Base-by-base conservation (phyloP, 192 early-diverging fungal species). In the Backusella circina region DNA sequence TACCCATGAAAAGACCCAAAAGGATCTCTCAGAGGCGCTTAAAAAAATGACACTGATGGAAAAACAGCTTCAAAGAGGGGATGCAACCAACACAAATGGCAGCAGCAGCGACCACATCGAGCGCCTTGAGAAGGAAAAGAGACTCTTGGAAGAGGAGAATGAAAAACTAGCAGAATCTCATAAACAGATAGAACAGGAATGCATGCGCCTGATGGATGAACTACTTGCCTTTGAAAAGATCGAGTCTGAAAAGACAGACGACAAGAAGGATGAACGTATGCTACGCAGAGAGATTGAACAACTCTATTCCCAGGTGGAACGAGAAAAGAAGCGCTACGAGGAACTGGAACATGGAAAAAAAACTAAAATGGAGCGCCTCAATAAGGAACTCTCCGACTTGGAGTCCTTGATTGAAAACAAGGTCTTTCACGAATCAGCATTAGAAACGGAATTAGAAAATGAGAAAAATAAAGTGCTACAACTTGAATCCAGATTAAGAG, bases 201-300 rank as follows among this genome's bases (percentile, higher is more conserved):
- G 91, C 75, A 82, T 91, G 69, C 88, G 91, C 39, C 81, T 94
- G 41, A 89, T 91, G 77, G 91, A 92, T n/a, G 93, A 94, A 71
- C 84, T 92, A 61, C 90, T 93, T 70, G 80, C 85, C 47, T 80
- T 93, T 74, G 88, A 86, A 71, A 81, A 84, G 1, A 88, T 37
- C 16, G 69, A 70, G 10, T 36, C 35, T 18, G 79, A 39, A 64
- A n/a, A 23, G 10, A 26, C 23, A 13, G 31, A 61, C n/a, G 10
- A 61, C 21, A 61, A 66, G 9, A 36, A 74, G 3, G 26, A 31
- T n/a, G n/a, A 30, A 30, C 23, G 41, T n/a, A 57, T 35, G 7
- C 12, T 31, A 18, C 38, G 28, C 31, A 23, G 33, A 61, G 37
- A 71, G 10, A 65, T 77, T 1, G 66, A 78, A 23, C 36, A 44